A percentile compares a stretch with the other conserved stretches of the same genome.
Evolutionary conservation across 1,139 yeast species (phyloP).

Genomic region (Kodamaea plutei): DNA sequence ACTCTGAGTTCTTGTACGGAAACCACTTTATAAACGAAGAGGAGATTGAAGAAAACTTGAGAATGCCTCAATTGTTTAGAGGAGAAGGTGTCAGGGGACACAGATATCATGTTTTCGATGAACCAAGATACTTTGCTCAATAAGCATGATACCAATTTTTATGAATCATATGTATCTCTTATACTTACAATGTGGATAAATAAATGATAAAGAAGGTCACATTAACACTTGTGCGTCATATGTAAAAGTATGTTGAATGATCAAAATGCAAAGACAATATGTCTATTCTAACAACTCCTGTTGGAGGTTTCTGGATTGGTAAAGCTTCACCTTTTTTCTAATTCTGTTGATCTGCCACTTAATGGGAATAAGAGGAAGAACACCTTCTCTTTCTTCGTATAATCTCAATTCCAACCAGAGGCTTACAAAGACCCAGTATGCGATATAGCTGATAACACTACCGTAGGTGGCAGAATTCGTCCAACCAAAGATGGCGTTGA

Average conservation of each 20-base stretch:
- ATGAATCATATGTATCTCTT: too few species aligned
- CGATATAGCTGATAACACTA: conserved; percentile 35
- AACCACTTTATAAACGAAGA: conserved; percentile 53
- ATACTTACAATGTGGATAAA: not conserved
- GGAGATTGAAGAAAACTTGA: conserved; percentile 55
- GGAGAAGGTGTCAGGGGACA: conserved; percentile 98
- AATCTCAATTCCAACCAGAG: conserved; percentile 19
- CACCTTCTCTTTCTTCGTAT: conserved; percentile 30
- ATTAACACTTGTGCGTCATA: too few species aligned
- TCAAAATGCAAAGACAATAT: too few species aligned
- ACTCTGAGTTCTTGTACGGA: conserved; percentile 47
- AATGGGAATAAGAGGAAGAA: conserved; percentile 26
- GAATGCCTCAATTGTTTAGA: conserved; percentile 78
- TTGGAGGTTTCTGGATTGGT: conserved; percentile 10
- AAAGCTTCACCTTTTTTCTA: conserved; percentile 17
- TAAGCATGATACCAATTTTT: too few species aligned
- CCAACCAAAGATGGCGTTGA: conserved; percentile 47
- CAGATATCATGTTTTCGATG: conserved; percentile 88
- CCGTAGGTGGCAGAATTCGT: conserved; percentile 49
- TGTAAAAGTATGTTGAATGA: too few species aligned
- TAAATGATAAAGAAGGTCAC: not conserved
- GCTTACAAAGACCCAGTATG: conserved; percentile 35
- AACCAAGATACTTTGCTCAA: conserved; percentile 69
- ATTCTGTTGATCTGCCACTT: conserved; percentile 23
- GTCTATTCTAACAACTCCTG: not conserved